Evolutionary conservation across 2,329 filamentous ascomycete genomes (phyloP).

Genomic region (Podosphaera xanthii): DNA sequence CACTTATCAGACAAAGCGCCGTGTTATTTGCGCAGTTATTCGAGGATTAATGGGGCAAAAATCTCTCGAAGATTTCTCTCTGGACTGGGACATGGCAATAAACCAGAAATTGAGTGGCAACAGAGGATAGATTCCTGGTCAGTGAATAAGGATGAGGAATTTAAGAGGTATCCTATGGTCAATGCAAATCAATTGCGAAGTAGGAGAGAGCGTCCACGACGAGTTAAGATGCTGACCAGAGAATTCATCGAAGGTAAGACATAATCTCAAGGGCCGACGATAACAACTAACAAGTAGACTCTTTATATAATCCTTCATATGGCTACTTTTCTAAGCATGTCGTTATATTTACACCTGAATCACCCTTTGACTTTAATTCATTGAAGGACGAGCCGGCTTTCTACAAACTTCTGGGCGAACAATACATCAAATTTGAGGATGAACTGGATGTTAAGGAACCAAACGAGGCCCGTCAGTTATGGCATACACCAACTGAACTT

Average conservation of each 20-base stretch:
- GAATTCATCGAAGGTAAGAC: conserved; percentile 82
- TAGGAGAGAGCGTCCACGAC: conserved; percentile 52
- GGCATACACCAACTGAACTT: conserved; percentile 95
- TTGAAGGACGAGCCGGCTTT: conserved; percentile 76
- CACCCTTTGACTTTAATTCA: conserved; percentile 68
- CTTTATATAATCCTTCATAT: conserved; percentile 81
- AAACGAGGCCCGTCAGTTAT: conserved; percentile 63
- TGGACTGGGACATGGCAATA: neutral
- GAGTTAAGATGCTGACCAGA: conserved; percentile 89
- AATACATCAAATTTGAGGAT: conserved; percentile 84
- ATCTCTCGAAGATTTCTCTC: neutral
- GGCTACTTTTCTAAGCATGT: conserved; percentile 94
- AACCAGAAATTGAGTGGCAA: conserved; percentile 54
- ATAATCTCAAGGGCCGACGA: neutral
- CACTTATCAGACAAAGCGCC: conserved; percentile 21
- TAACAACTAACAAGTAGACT: conserved; percentile 34
- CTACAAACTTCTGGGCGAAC: conserved; percentile 47
- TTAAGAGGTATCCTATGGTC: conserved; percentile 60
- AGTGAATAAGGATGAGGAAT: conserved; percentile 57
- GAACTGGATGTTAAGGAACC: conserved; percentile 46
- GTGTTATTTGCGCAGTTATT: neutral
- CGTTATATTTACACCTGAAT: conserved; percentile 81
- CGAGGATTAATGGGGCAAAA: neutral
- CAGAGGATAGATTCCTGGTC: conserved; percentile 57
- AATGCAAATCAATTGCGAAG: conserved; percentile 57